Percentiles rank a stretch among this genome's conserved stretches.
phyloP scores from a whole-genome alignment of 1,139 yeast genomes.

The Blastobotrys illinoisensis region DNA sequence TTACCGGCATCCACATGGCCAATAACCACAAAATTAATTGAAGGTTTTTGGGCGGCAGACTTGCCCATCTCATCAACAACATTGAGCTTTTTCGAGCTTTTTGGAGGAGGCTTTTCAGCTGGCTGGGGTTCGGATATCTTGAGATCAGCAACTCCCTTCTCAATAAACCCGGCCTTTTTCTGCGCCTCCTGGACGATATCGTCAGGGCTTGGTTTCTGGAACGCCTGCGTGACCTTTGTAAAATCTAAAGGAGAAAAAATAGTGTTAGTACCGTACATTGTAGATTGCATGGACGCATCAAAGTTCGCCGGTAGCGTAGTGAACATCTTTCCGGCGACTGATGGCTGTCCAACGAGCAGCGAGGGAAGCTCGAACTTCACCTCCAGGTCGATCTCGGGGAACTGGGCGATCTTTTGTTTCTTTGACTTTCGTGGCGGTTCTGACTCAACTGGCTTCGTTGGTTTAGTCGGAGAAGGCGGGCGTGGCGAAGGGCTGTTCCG shows the following conservation, averaged over 20 bases:
- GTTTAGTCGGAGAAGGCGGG: conserved; percentile 4
- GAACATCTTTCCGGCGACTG: neutral
- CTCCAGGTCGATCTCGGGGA: neutral
- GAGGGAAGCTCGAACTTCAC: neutral
- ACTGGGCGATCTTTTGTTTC: neutral
- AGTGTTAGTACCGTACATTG: conserved; percentile 34
- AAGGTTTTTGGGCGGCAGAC: conserved; percentile 13
- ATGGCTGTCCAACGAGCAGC: neutral
- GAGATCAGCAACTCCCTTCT: conserved; percentile 8
- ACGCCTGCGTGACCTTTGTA: conserved; percentile 47
- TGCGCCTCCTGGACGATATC: conserved; percentile 65
- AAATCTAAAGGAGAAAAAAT: conserved; percentile 31
- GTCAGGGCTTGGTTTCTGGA: conserved; percentile 76
- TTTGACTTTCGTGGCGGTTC: neutral
- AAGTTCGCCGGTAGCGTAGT: neutral
- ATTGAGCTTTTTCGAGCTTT: conserved; percentile 12
- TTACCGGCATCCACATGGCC: conserved; percentile 99
- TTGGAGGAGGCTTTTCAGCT: neutral
- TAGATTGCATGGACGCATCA: neutral
- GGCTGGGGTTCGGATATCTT: conserved; percentile 1
- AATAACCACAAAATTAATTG: conserved; percentile 27
- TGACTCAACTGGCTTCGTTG: neutral
- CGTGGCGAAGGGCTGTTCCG: neutral
- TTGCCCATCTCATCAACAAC: conserved; percentile 18
- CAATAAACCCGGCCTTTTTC: conserved; percentile 21